Base-by-base conservation (phyloP, 768 basidiomycete species). In the Tephrocybe sp. region DNA sequence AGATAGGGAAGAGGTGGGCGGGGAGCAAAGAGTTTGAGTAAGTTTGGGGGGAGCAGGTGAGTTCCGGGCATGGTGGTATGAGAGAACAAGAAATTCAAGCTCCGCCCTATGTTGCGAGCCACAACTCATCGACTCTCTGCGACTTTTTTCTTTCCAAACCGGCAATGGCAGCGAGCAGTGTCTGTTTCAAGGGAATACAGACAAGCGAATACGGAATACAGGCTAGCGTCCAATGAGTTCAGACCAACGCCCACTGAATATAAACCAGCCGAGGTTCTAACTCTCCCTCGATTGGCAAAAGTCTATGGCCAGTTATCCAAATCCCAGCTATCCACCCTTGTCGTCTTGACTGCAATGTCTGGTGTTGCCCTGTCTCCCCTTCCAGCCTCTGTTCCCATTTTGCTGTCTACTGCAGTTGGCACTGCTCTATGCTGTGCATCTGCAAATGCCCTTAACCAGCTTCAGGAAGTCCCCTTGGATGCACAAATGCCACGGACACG, bases 401-500 rank as follows among this genome's bases (percentile, higher is more conserved):
- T 99, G 9, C 75, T 98, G 4, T 83, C 89, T 13, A 90, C 95
- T 0, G 92, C 95, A 0, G 63, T 89, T 22, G 97, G 97, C 35
- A 98, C 95, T 0, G 83, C 87, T 0, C 77, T 99, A 38, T 97
- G 94, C 65, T 87, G 89, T 5, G 92, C 93, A 2, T 90, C 94
- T 0, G 97, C 97, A 23, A 98, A 98, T 64, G 79, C 96, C 2
- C 76, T 97, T 60, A 99, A 99, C 69, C 93, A 99, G 66, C 72
- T 98, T 3, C 87, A 94, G 62, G 97, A 99, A 69, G 76, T 91
- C 6, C 97, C 97, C 0, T 91, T 93, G 57, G 97, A 99, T 62
- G 95, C 97, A 0, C 97, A 99, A 65, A 98, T 98, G 87, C 78
- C 84, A 0, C 82, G 97, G 40, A 98, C 97, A 0, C 82, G 95